Conservation (phyloP, 805 yeast genomes). For the Priceomyces carsonii region DNA sequence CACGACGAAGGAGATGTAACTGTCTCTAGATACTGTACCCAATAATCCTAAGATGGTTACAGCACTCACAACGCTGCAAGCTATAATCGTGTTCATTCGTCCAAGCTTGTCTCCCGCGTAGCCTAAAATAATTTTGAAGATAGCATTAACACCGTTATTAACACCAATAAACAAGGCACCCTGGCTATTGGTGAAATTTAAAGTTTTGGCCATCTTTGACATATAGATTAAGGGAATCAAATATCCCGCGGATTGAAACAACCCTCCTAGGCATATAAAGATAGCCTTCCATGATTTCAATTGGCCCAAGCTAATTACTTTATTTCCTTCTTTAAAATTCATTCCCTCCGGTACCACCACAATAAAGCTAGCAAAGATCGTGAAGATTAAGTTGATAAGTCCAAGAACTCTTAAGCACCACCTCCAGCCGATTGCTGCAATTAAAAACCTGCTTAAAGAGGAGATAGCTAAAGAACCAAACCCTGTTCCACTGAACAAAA, state of each 20-base stretch:
- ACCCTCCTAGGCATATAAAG: slow-evolving; percentile 19
- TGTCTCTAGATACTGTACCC: slow-evolving; percentile 18
- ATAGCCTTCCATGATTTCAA: slow-evolving; percentile 18
- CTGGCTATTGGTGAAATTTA: slow-evolving; percentile 25
- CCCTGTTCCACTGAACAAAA: slow-evolving; percentile 37
- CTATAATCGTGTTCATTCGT: slow-evolving; percentile 17
- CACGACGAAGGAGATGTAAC: slow-evolving; percentile 31
- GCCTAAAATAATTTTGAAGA: slow-evolving; percentile 13
- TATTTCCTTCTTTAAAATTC: slow-evolving; percentile 8
- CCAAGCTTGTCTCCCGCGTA: slow-evolving; percentile 18
- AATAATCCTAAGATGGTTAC: slow-evolving; percentile 18
- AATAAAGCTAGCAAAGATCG: slow-evolving; percentile 14
- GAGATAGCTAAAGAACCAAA: slow-evolving; percentile 36
- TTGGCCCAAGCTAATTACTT: slow-evolving; percentile 12
- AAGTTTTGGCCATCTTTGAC: slow-evolving; percentile 32
- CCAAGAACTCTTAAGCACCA: slow-evolving; percentile 34
- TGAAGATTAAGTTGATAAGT: slow-evolving; percentile 19
- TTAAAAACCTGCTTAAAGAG: slow-evolving; percentile 22
- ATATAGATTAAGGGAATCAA: slow-evolving; percentile 32
- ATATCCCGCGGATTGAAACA: slow-evolving; percentile 36
- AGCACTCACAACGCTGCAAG: slow-evolving; percentile 16
- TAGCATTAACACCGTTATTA: slow-evolving; percentile 34
- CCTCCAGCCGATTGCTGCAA: slow-evolving; percentile 30
- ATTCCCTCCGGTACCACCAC: slow-evolving; percentile 13
- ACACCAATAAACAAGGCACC: slow-evolving; percentile 37